A percentile compares a stretch with the other conserved stretches of the same genome.
Conservation (phyloP, 805 yeast species). For the Ogataea kodamae region DNA sequence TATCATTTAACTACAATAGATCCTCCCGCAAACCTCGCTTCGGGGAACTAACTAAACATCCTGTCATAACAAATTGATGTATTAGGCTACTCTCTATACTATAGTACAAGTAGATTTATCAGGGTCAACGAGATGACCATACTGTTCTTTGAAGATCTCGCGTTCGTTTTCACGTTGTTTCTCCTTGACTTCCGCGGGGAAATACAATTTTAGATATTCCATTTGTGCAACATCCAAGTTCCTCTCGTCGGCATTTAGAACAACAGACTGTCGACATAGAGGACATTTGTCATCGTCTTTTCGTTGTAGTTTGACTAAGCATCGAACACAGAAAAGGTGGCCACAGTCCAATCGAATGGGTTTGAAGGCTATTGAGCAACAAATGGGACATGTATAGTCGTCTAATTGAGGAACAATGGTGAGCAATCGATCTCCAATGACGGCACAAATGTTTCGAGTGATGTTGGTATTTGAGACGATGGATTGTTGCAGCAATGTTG, state of each 20-base stretch:
- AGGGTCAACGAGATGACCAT: slow-evolving; percentile 30
- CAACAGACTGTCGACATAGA: slow-evolving; percentile 55
- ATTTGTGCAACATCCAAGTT: slow-evolving; percentile 56
- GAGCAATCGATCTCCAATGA: slow-evolving; percentile 52
- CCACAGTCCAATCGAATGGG: slow-evolving; percentile 64
- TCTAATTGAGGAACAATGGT: slow-evolving; percentile 68
- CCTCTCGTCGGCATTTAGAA: slow-evolving; percentile 52
- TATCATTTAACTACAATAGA: too few species aligned
- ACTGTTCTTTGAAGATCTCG: slow-evolving; percentile 44
- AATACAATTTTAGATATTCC: slow-evolving; percentile 52
- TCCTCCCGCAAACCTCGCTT: too few species aligned
- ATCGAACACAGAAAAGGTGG: slow-evolving; percentile 70
- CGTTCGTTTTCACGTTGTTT: slow-evolving; percentile 54
- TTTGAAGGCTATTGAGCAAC: slow-evolving; percentile 65
- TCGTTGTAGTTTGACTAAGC: slow-evolving; percentile 65
- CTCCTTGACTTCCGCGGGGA: slow-evolving; percentile 64
- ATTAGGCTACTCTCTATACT: slow-evolving; percentile 2
- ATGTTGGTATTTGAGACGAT: slow-evolving; percentile 35
- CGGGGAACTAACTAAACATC: too few species aligned
- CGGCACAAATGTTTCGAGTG: slow-evolving; percentile 50
- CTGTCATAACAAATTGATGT: too few species aligned
- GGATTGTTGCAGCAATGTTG: slow-evolving; percentile 28
- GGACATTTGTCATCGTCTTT: slow-evolving; percentile 62
- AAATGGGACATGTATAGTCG: slow-evolving; percentile 72
- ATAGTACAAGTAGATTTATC: slow-evolving; percentile 26